Evolutionary conservation across 2,329 filamentous ascomycete genomes (phyloP), one percentile per base, ranked within the genome.

Genomic region (Monilinia aucupariae): DNA sequence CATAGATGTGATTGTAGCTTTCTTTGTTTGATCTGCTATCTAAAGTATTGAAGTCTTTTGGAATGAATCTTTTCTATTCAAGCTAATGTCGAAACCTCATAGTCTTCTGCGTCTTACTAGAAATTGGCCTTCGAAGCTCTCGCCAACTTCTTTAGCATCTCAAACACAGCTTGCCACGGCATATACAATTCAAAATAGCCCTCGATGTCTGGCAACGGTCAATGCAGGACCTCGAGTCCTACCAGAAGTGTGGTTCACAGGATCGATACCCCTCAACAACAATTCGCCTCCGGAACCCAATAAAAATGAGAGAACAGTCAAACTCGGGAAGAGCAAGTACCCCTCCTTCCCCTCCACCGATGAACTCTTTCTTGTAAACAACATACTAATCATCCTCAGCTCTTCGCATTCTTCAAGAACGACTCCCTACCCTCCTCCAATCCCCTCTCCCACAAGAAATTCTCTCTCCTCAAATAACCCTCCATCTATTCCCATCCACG

Each of bases 401-500:
- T 66, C 78, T 89, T 13, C 80, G 85, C 60, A 81, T 85, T 61
- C 81, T 89, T 43, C 85, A 88, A 78, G 80, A 85, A 67, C 83
- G 82, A 67, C 79, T 89, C n/a, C 86, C 86, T 56, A 86, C 83
- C 1, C 80, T 89, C 61, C 80, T 89, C 27, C 83, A 88, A 70
- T 82, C 83, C 0, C 86, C 86, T 2, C 78, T 88, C 7, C 86
- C 91, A 20, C 85, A 89, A 70, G 86, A 91, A 64, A 83, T 96
- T 66, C 85, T 96, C 67, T 85, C 88, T 48, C 87, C 90, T 41
- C 83, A 88, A 72, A 89, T 90, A 75, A 83, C 84, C 10, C 83
- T 89, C 49, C 83, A 87, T 73, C 83, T 89, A 68, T 89, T 89
- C 74, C 86, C 86, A 45, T 85, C 85, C 34, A 94, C 90, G 0